Evolutionary conservation across 352 stramenopile species (phyloP), one percentile per base, ranked within the genome.

Genomic region (Blastocystis sp.): DNA sequence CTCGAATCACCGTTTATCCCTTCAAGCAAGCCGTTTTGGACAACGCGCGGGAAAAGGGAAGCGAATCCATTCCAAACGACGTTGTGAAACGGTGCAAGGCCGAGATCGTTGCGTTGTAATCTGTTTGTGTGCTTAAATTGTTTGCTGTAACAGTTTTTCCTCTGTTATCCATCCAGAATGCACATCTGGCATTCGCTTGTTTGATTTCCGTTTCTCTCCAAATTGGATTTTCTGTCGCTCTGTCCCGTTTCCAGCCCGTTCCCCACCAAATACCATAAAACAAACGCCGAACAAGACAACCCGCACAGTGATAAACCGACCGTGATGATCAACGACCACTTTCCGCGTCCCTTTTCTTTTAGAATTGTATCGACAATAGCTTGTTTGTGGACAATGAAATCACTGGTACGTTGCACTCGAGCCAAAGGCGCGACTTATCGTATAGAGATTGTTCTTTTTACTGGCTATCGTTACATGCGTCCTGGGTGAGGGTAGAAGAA

Each of bases 1-100:
- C 74, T 21, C n/a, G 52, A 14, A 69, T 84, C 48, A 84, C 74
- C 9, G 56, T 84, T 1, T 84, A 84, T 23, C 74, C 74, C 9
- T 48, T 81, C 19, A 66, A 67, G 34, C n/a, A 66, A 56, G 74
- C 65, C n/a, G 5, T 17, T 56, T 56, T 56, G 48, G 48, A 56
- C 48, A 14, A 14, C 14, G 14, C 48, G 48, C 5, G 14, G 48
- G 48, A 56, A 14, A 56, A 56, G 48, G 48, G 48, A 7, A 34
- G 28, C 28, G 48, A 56, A 14, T 56, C 48, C 5, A 14, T 56
- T 56, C 5, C 48, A 14, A 48, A 38, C 7, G 4, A 5, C 19
- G 56, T 84, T 66, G 2, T 19, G 2, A 66, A 69, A 53, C 34
- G 74, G 17, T 84, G 74, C 28, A 84, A 84, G 60, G 74, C 66